Evolutionary conservation across 345 rosid genomes (phyloP).

Genomic region (Theobroma cacao): DNA sequence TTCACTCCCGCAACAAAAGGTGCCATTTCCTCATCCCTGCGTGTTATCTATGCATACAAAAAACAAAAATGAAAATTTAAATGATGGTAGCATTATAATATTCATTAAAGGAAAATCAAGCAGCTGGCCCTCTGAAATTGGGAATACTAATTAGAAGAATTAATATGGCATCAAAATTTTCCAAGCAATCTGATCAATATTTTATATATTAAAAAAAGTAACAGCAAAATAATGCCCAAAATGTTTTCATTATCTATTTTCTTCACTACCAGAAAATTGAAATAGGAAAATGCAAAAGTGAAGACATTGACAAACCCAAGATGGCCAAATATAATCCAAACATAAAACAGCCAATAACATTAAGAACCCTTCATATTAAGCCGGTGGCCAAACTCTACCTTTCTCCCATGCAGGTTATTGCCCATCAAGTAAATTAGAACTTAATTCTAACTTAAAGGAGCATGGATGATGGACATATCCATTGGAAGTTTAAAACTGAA

Average conservation of each 20-base stretch:
- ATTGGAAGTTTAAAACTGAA: background rate
- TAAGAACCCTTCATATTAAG: background rate
- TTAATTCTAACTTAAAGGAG: background rate
- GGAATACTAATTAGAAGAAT: background rate
- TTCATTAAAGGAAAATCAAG: background rate
- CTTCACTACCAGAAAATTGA: background rate
- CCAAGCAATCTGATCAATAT: background rate
- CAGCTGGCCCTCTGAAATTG: background rate
- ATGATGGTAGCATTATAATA: background rate
- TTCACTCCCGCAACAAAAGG: slow-evolving; percentile 72
- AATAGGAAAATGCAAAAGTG: background rate
- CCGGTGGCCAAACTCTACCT: background rate
- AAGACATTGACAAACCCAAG: background rate
- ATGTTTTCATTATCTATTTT: background rate
- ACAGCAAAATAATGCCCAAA: background rate
- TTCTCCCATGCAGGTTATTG: background rate
- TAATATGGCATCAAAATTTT: background rate
- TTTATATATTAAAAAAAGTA: background rate
- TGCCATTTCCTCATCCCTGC: slow-evolving; percentile 92
- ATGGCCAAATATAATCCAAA: background rate
- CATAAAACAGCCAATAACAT: background rate
- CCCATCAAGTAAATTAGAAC: background rate
- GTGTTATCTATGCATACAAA: slow-evolving; percentile 63
- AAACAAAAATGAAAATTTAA: background rate
- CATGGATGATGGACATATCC: background rate